These are phyloP conservation scores for Pichia sp. DNA, from an alignment of 1,139 yeast species.

Conservation along the genomic window DNA sequence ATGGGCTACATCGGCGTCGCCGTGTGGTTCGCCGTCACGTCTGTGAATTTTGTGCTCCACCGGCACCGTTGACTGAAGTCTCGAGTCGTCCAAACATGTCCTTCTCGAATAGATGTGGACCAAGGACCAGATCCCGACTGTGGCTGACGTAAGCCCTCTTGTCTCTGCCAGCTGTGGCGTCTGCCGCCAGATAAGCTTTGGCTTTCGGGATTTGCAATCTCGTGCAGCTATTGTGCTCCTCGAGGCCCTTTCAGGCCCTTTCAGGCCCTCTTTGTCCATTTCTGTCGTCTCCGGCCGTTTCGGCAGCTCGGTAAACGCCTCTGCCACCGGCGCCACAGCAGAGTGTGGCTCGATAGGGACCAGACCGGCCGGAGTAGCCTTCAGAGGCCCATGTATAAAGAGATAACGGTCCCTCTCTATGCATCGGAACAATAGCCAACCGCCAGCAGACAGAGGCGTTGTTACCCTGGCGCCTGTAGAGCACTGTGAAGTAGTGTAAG, in stretches of 20 bases:
- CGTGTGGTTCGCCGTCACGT: slow-evolving; percentile 34
- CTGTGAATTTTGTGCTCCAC: slow-evolving; percentile 11
- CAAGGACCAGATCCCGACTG: too few species aligned
- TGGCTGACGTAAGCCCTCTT: background rate
- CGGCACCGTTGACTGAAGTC: slow-evolving; percentile 1
- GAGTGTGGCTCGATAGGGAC: background rate
- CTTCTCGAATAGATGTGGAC: too few species aligned
- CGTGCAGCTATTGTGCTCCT: too few species aligned
- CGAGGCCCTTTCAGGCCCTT: too few species aligned
- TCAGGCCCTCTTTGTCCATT: too few species aligned
- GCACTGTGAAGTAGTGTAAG: background rate
- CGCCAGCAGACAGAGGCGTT: too few species aligned
- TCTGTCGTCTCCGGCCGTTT: too few species aligned
- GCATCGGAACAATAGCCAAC: too few species aligned
- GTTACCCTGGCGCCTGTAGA: too few species aligned
- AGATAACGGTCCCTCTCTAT: too few species aligned
- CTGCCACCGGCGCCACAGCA: slow-evolving; percentile 1
- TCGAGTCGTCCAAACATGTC: too few species aligned
- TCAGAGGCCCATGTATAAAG: background rate
- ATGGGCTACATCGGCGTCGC: slow-evolving; percentile 33
- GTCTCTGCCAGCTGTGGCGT: background rate
- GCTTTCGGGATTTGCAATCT: background rate
- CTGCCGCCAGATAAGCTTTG: background rate
- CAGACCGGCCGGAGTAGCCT: background rate
- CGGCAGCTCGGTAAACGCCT: background rate